Evolutionary conservation across 2,329 filamentous ascomycete genomes (phyloP), one percentile per base, ranked within the genome.

Genomic region (Fusarium fracticaudum): DNA sequence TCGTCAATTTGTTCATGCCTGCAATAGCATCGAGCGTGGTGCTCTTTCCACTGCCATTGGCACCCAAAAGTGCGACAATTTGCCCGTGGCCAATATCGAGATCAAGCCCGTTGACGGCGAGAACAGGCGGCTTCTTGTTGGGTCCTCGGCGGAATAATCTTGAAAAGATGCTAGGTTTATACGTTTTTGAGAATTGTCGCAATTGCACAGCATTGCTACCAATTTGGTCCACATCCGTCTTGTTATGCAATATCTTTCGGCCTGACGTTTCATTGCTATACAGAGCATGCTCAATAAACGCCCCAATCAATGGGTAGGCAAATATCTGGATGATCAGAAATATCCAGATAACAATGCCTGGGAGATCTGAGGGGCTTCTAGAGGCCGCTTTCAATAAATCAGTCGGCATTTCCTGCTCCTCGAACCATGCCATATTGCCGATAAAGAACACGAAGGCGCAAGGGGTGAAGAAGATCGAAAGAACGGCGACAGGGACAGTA

Each of bases 1-100:
- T 90, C 0, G 93, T 94, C 29, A 96, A 87, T 50, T 90, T 93
- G 76, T 92, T 94, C 58, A 96, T 88, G 7, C 95, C 95, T 17
- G 94, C 93, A 73, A 98, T 95, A 11, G 93, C 92, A 79, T 98
- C 94, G 8, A 98, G 87, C 0, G 95, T 97, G 0, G 95, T 98
- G 61, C 92, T 95, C 81, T 98, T 98, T 41, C 95, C 95, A 76
- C 91, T 94, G 24, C 95, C 95, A 79, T 98, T 98, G 11, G 95
- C 94, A 43, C 95, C 95, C 0, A 98, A 87, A 0, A 98, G 86
- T 4, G 95, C 93, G 79, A 97, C 88, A 60, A 98, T 97, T 76
- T 97, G 92, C 2, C 95, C 95, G 72, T 91, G 90, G 8, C 89
- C 87, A 7, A 94, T 93, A 24, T 89, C 87, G 54, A 98, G 85